Evolutionary conservation across 345 rosid species (phyloP), one percentile per base, ranked within the genome.

Genomic region (Sonneratia alba): DNA sequence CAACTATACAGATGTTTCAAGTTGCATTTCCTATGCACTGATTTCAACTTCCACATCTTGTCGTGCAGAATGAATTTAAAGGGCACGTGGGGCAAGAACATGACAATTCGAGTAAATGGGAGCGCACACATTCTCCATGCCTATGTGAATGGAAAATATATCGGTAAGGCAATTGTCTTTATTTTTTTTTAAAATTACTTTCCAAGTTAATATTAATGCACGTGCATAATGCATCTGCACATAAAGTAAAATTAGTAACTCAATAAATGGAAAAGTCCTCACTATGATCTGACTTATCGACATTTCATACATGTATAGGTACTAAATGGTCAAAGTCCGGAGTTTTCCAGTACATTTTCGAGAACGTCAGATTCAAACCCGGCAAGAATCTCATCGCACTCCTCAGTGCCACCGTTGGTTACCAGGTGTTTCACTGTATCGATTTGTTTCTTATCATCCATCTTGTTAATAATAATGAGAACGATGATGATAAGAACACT

Each of bases 361-460:
- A 79, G 77, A 65, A 70, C 0, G 81, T 83, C 0, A 77, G 73
- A 22, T 77, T 91, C 55, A 75, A 72, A 14, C 70, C 32, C 2
- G 95, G 96, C 13, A 72, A 18, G 48, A 87, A 89, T 69, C 70
- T 70, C 36, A 79, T 91, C 42, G 18, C 87, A n/a, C 70, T 89
- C 7, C 84, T 86, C 3, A 86, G 97, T 27, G 84, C 68, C 34
- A 86, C 91, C 5, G 81, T 89, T 16, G 97, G 93, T 22, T 75
- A 84, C 15, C 79, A 83, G 73, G 96, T 90, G 71, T 32, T 12
- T 0, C 0, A 22, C 14, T 37, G 3, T 7, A 16, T 56, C 32
- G 32, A 27, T 27, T 27, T 27, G 32, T 27, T 27, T 27, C 32
- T 27, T 1, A 27, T 27, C 32, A 27, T 27, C 32, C 32, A 27